Base-by-base conservation (phyloP, 2,329 filamentous ascomycete genomes). In the Amesomyces nigricolor region DNA sequence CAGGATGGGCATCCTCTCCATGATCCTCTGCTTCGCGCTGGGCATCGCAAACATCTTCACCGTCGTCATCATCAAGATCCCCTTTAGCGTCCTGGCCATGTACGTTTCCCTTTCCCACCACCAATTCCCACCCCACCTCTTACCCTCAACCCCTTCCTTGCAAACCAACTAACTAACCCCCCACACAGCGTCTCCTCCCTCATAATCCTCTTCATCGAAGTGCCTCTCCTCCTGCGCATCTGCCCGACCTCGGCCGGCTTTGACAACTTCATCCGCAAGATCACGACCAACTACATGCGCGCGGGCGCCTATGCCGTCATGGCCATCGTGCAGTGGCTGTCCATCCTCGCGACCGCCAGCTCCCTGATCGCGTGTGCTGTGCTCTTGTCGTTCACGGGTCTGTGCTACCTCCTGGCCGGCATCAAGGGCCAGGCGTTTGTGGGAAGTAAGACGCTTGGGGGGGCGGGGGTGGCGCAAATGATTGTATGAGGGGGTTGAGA, bases 201-300 rank as follows among this genome's bases (percentile, higher is more conserved):
- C 65, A 66, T 91, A 64, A 87, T 94, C 67, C 76, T 94, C 68
- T 94, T 94, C 73, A 80, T 92, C 68, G 89, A 99, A 72, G 86
- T 99, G 16, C 94, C 94, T 29, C 86, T 97, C 57, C 88, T 99
- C 56, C 86, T 99, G 59, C 89, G 94, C 73, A 96, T 99, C 76
- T 99, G 94, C 77, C 94, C 94, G 56, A 99, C 94, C 5, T 97
- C 92, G 13, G 73, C 86, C 61, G 85, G 82, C 62, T 99, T 99
- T 75, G 94, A 99, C 72, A 77, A 75, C 63, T 86, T 91, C 70
- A 92, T 99, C 72, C 91, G 92, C 73, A 86, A 83, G 67, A 89
- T 99, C 77, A 90, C 90, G 61, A 95, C 91, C 57, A 97, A 96
- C 78, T 97, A 91, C 77, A 95, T 94, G 86, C 91, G 94, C 73